Base-by-base conservation (phyloP, 768 basidiomycete species). In the Bullera alba region DNA sequence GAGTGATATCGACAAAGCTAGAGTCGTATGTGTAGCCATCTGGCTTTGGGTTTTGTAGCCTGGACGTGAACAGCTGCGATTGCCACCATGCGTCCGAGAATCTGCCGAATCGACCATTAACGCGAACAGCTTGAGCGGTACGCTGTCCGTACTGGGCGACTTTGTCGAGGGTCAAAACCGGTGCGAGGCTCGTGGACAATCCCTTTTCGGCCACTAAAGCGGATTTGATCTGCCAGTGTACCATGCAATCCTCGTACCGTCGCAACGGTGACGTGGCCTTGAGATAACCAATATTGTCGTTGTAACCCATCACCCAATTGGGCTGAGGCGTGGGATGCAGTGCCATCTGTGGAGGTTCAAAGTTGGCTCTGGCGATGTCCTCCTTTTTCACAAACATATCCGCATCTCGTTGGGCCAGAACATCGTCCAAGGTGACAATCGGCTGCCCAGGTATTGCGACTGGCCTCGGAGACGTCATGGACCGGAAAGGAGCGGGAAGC, bases 191-290 rank as follows among this genome's bases (percentile, higher is more conserved):
- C 7, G 22, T 6, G 16, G 50, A 3, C 0, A 50, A 10, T 2
- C 42, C 34, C 23, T 53, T 50, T 22, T 56, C 41, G 6, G 26
- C 42, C 2, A 56, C 55, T 2, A 97, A 72, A 4, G 79, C 80
- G 43, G 83, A 76, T 65, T 95, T 92, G 72, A 99, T 81, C 70
- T 97, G 92, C 89, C 91, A 99, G 73, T 97, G 95, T 8, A 76
- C 74, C 12, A 91, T 69, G 49, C 95, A 69, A 71, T 99, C 95
- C 29, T 74, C 72, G 70, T 81, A 95, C 37, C 95, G 81, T 35
- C 95, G 80, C 37, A 99, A 74, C 0, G 95, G 95, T 4, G 85
- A 88, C 7, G 95, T 96, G 7, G 79, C 81, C 19, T 86, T 80
- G 16, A 78, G 73, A 68, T 99, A 99, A 3, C 92, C 92, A 56